A percentile compares a stretch with the other conserved stretches of the same genome.
These are phyloP conservation scores for Cyberlindnera saturnus DNA, from an alignment of 805 yeast species.

Conservation along the genomic window DNA sequence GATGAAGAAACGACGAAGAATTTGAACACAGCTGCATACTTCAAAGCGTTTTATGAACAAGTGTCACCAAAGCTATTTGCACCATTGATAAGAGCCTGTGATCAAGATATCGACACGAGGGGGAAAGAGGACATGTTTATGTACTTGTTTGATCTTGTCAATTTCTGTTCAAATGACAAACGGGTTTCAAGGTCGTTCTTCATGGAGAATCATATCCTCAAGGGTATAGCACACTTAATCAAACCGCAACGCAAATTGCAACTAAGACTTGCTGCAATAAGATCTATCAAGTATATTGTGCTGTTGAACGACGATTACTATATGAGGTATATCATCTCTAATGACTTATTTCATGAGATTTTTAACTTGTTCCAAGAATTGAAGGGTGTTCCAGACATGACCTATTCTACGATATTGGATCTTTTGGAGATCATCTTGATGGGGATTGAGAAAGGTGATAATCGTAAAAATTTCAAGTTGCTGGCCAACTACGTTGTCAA, in stretches of 20 bases:
- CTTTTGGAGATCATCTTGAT: slow-evolving; percentile 43
- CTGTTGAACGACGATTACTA: slow-evolving; percentile 58
- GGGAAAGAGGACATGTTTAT: slow-evolving; percentile 40
- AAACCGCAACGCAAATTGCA: slow-evolving; percentile 34
- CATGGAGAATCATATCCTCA: slow-evolving; percentile 49
- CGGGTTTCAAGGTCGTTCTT: slow-evolving; percentile 55
- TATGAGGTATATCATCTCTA: slow-evolving; percentile 48
- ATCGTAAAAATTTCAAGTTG: slow-evolving; percentile 18
- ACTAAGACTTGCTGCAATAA: slow-evolving; percentile 57
- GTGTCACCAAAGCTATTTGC: slow-evolving; percentile 55
- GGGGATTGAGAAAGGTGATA: slow-evolving; percentile 18
- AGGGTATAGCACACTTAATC: slow-evolving; percentile 49
- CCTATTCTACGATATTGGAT: slow-evolving; percentile 72
- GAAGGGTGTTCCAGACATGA: slow-evolving; percentile 49
- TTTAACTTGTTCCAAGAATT: slow-evolving; percentile 45
- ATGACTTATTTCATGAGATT: slow-evolving; percentile 44
- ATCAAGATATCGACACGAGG: slow-evolving; percentile 1
- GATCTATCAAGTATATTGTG: slow-evolving; percentile 62
- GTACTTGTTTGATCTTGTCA: slow-evolving; percentile 63
- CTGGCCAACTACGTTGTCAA: slow-evolving; percentile 20
- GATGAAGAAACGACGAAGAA: slow-evolving; percentile 19
- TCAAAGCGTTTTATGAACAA: slow-evolving; percentile 53
- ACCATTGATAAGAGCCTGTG: slow-evolving; percentile 31
- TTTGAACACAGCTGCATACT: slow-evolving; percentile 38
- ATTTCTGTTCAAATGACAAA: slow-evolving; percentile 56